These are phyloP conservation scores for Naganishia randhawae DNA, from an alignment of 768 basidiomycete genomes.

Conservation along the genomic window DNA sequence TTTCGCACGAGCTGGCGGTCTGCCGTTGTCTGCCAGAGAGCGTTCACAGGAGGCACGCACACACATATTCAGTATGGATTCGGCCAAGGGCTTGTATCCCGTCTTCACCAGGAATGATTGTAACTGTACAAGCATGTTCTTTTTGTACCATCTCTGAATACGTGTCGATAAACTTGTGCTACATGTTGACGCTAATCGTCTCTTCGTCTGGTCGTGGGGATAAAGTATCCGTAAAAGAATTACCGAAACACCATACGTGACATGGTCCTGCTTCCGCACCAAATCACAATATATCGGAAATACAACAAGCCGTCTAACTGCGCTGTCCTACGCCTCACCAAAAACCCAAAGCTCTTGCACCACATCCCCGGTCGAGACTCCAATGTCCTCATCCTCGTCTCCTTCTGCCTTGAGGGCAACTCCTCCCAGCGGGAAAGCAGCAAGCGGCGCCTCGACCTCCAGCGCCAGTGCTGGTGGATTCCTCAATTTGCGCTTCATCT, in stretches of 20 bases:
- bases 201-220: background rate
- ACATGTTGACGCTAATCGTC: too few species aligned
- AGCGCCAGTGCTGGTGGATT: constrained; percentile 63
- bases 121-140: too few species aligned
- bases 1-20: too few species aligned
- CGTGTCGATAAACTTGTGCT: too few species aligned
- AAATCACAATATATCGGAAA: background rate
- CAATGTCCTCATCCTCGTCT: constrained; percentile 32
- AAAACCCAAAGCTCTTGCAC: constrained; percentile 33
- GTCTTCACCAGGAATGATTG: too few species aligned
- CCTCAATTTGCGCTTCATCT: constrained; percentile 71
- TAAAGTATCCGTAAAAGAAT: background rate
- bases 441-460: constrained; percentile 36
- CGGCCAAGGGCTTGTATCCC: too few species aligned
- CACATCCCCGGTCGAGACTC: constrained; percentile 29
- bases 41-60: too few species aligned
- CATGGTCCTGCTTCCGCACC: background rate
- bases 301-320: background rate
- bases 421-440: constrained; percentile 29
- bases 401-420: constrained; percentile 13
- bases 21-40: too few species aligned
- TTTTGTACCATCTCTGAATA: too few species aligned
- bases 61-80: too few species aligned
- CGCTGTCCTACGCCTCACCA: constrained; percentile 5
- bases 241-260: background rate